A percentile compares a stretch with the other conserved stretches of the same genome.
Conservation (phyloP, 177 flowering plant species). For the Telopea speciosissima region DNA sequence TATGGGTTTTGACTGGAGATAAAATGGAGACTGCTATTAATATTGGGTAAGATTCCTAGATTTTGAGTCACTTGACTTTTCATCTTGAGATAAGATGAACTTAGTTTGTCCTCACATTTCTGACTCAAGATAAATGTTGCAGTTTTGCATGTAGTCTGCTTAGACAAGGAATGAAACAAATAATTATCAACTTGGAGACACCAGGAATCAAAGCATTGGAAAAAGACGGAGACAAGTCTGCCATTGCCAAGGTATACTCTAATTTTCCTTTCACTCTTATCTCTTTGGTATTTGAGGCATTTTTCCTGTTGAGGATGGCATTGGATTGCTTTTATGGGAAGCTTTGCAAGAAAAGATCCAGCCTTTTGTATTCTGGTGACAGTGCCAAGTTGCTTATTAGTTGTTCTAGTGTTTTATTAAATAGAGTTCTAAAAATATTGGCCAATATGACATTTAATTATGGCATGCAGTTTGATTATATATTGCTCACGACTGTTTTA, state of each 20-base stretch:
- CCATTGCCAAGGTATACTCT: constrained; percentile 39
- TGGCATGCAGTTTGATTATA: constrained; percentile 4
- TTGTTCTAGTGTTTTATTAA: neutral
- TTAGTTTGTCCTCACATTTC: constrained; percentile 11
- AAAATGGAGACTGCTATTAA: constrained; percentile 99
- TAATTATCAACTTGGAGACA: constrained; percentile 44
- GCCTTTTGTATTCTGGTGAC: too few relatives aligned
- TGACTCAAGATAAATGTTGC: constrained; percentile 23
- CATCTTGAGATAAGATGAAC: neutral
- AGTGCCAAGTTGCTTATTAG: neutral
- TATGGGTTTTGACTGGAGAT: constrained; percentile 98
- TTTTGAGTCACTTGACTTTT: neutral
- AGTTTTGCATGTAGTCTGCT: constrained; percentile 76
- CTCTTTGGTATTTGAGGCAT: neutral
- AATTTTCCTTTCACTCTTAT: neutral
- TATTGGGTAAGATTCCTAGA: constrained; percentile 61
- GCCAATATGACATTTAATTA: neutral
- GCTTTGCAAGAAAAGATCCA: neutral
- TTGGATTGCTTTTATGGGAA: neutral
- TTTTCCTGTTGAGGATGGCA: neutral
- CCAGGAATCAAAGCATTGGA: constrained; percentile 51
- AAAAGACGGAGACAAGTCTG: constrained; percentile 42
- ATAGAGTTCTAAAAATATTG: neutral
- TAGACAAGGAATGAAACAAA: constrained; percentile 74
- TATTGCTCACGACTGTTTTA: constrained; percentile 16